Evolutionary conservation across 2,329 filamentous ascomycete species (phyloP).

Genomic region (Setomelanomma holmii): DNA sequence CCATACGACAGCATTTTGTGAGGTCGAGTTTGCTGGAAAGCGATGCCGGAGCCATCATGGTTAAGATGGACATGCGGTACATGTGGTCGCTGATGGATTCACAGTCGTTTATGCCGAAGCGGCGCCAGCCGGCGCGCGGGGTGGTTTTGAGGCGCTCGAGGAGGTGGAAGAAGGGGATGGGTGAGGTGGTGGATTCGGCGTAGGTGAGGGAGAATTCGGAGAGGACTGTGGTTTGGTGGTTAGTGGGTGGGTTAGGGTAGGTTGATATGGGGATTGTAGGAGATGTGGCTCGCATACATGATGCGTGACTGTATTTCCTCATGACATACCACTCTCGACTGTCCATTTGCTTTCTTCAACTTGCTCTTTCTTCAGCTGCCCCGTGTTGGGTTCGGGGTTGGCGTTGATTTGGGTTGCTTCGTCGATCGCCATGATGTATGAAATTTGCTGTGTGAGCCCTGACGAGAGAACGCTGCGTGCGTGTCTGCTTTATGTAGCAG

Average conservation of each 20-base stretch:
- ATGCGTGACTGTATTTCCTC: constrained; percentile 27
- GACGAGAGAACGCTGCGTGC: no score
- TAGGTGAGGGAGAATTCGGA: constrained; percentile 66
- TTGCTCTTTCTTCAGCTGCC: constrained; percentile 40
- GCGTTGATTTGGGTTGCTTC: constrained; percentile 53
- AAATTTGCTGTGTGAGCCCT: neutral
- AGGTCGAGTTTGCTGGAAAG: constrained; percentile 78
- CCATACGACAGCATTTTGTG: constrained; percentile 89
- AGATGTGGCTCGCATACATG: constrained; percentile 42
- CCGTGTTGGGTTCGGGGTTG: constrained; percentile 44
- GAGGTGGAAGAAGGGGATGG: constrained; percentile 91
- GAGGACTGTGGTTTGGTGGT: constrained; percentile 59
- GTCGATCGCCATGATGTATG: constrained; percentile 32
- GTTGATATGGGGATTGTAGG: constrained; percentile 4
- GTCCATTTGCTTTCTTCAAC: constrained; percentile 45
- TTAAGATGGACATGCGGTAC: constrained; percentile 98
- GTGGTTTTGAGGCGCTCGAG: constrained; percentile 94
- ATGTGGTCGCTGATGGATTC: constrained; percentile 98
- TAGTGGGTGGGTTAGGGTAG: neutral
- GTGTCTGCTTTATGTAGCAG: neutral
- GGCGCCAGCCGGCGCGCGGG: constrained; percentile 93
- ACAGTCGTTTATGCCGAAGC: constrained; percentile 77
- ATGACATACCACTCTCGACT: constrained; percentile 55
- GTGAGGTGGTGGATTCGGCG: constrained; percentile 70
- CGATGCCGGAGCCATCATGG: constrained; percentile 83